Evolutionary conservation across 805 yeast species (phyloP).

Genomic region (Metschnikowia sp.): DNA sequence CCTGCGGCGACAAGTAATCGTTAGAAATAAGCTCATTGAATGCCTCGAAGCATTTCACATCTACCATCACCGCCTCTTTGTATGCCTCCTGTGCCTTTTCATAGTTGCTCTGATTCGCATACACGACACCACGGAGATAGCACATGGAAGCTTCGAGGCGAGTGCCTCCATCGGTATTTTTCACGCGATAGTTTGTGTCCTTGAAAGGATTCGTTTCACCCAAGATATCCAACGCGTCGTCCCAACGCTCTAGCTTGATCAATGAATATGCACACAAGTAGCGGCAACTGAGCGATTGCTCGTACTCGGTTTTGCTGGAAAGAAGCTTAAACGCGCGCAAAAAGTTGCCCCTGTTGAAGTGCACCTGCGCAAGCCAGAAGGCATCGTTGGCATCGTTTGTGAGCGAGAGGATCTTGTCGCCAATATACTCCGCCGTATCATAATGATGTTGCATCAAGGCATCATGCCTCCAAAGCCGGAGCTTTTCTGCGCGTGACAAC

Average conservation of each 20-base stretch:
- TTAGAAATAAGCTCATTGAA: constrained; percentile 72
- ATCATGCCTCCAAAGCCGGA: constrained; percentile 90
- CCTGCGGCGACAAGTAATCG: constrained; percentile 74
- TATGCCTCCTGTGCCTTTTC: constrained; percentile 84
- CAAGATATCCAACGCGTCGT: constrained; percentile 81
- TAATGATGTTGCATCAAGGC: constrained; percentile 91
- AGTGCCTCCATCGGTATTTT: constrained; percentile 75
- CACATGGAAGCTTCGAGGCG: constrained; percentile 85
- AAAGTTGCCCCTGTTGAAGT: constrained; percentile 71
- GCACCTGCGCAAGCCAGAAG: constrained; percentile 93
- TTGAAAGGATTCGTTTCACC: constrained; percentile 80
- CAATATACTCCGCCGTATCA: constrained; percentile 84
- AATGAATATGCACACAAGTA: constrained; percentile 76
- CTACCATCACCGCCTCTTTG: constrained; percentile 81
- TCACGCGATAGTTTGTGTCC: constrained; percentile 36
- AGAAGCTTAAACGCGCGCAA: constrained; percentile 74
- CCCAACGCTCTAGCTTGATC: constrained; percentile 71
- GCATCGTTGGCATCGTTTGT: constrained; percentile 91
- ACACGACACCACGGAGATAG: constrained; percentile 78
- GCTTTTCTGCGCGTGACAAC: constrained; percentile 75
- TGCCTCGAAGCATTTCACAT: constrained; percentile 91
- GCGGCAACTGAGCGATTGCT: constrained; percentile 68
- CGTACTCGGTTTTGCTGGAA: constrained; percentile 49
- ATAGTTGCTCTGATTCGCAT: constrained; percentile 77
- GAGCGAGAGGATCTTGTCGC: constrained; percentile 81